phyloP scores from a whole-genome alignment of 495 filamentous ascomycete genomes.

The Hypoxylon perforatum region DNA sequence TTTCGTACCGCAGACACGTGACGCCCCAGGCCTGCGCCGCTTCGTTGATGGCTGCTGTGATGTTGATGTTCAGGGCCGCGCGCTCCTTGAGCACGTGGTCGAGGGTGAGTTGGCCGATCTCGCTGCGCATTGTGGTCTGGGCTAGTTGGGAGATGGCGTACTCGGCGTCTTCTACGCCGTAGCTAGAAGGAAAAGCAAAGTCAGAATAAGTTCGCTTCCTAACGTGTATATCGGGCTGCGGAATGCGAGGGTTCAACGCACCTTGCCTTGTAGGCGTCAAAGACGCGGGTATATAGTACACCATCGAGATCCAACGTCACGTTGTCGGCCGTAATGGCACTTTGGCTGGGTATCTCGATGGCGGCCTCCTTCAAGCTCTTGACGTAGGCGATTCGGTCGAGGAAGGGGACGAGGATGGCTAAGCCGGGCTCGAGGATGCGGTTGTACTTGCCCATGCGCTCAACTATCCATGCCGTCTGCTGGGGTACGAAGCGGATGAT shows the following conservation, averaged over 20 bases:
- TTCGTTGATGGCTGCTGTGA: constrained; percentile 97
- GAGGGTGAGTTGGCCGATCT: constrained; percentile 95
- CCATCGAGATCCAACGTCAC: constrained; percentile 97
- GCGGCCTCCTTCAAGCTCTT: constrained; percentile 96
- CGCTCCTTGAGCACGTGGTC: constrained; percentile 98
- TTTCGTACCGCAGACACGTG: constrained; percentile 95
- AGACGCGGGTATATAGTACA: constrained; percentile 92
- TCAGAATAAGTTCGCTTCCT: background rate
- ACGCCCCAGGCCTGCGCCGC: constrained; percentile 97
- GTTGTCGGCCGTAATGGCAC: constrained; percentile 97
- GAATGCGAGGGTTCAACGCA: constrained; percentile 48
- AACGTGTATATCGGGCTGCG: background rate
- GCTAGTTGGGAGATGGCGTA: constrained; percentile 98
- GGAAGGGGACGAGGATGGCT: constrained; percentile 86
- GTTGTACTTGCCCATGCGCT: constrained; percentile 98
- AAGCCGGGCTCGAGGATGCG: constrained; percentile 91
- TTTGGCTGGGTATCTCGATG: constrained; percentile 95
- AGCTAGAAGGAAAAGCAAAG: constrained; percentile 61
- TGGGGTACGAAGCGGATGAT: constrained; percentile 97
- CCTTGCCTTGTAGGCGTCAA: constrained; percentile 98
- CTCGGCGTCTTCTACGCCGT: constrained; percentile 98
- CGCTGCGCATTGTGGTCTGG: constrained; percentile 97
- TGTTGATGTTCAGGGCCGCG: constrained; percentile 93
- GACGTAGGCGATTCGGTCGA: constrained; percentile 97
- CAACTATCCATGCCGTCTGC: constrained; percentile 99